Percentiles rank a stretch among this genome's conserved stretches.
These are phyloP conservation scores for Solanum hybrid DNA, from an alignment of 305 asterid species.

Conservation along the genomic window DNA sequence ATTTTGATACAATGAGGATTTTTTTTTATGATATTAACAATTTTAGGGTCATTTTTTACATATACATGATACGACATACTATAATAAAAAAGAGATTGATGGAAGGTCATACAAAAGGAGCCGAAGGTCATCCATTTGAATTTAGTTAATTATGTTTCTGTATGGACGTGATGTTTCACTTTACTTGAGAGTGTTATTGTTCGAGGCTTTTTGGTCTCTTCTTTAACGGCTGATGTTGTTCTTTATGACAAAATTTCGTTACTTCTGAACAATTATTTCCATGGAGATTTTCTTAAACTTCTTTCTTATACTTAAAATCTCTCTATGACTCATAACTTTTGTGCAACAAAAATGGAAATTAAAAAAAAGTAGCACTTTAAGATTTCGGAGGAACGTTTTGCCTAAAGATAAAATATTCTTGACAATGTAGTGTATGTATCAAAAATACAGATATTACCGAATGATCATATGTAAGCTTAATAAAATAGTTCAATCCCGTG, in stretches of 20 bases:
- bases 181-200: not conserved
- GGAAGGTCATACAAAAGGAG: not conserved
- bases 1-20: too few species aligned
- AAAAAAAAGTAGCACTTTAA: not conserved
- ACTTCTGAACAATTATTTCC: not conserved
- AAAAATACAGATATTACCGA: not conserved
- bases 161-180: not conserved
- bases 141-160: not conserved
- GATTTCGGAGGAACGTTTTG: not conserved
- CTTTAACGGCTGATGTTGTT: not conserved
- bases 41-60: not conserved
- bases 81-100: not conserved
- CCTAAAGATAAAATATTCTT: not conserved
- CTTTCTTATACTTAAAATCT: not conserved
- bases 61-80: not conserved
- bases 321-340: not conserved
- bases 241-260: not conserved
- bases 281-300: not conserved
- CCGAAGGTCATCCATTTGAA: not conserved
- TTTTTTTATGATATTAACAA: not conserved
- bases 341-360: not conserved
- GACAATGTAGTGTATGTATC: not conserved
- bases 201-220: not conserved
- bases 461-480: not conserved
- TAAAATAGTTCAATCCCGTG: not conserved